Percentiles rank a stretch among this genome's conserved stretches.
phyloP scores from a whole-genome alignment of 139 green algal species.

The Chlamydomonas sp. region DNA sequence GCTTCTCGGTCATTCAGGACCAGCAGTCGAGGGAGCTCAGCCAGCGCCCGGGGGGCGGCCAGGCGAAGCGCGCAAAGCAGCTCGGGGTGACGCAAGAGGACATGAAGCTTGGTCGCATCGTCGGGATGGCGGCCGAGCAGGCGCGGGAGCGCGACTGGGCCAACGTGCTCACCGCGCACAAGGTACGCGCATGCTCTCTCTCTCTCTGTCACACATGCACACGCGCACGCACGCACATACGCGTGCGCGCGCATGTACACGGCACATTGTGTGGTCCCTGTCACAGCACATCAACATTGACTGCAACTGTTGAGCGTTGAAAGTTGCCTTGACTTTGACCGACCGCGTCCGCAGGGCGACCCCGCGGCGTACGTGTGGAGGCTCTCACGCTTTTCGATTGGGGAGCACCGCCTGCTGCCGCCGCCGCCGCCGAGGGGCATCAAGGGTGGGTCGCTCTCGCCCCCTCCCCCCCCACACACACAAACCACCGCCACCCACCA shows the following conservation, averaged over 20 bases:
- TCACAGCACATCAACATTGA: too few relatives aligned
- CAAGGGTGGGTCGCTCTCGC: too few relatives aligned
- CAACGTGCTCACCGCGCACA: slow-evolving; percentile 91
- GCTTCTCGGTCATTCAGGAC: slow-evolving; percentile 87
- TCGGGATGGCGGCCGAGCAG: slow-evolving; percentile 59
- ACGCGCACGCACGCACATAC: too few relatives aligned
- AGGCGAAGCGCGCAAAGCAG: slow-evolving; percentile 57
- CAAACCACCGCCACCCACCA: too few relatives aligned
- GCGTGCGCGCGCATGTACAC: too few relatives aligned
- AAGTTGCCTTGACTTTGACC: neutral
- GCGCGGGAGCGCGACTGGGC: slow-evolving; percentile 92
- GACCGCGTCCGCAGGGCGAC: slow-evolving; percentile 37
- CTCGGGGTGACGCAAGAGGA: slow-evolving; percentile 65
- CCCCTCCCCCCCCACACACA: too few relatives aligned
- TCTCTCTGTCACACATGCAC: too few relatives aligned
- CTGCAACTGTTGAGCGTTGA: neutral
- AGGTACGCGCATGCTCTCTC: too few relatives aligned
- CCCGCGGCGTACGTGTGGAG: slow-evolving; percentile 84
- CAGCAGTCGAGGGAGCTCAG: slow-evolving; percentile 89
- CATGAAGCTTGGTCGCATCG: slow-evolving; percentile 74
- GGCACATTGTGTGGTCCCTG: too few relatives aligned
- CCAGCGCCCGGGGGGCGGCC: slow-evolving; percentile 57
- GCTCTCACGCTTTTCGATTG: slow-evolving; percentile 64
- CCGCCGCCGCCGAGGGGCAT: slow-evolving; percentile 15
- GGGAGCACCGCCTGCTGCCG: slow-evolving; percentile 58